Conservation (phyloP, 805 yeast genomes). For the Wickerhamomyces tratensis region DNA sequence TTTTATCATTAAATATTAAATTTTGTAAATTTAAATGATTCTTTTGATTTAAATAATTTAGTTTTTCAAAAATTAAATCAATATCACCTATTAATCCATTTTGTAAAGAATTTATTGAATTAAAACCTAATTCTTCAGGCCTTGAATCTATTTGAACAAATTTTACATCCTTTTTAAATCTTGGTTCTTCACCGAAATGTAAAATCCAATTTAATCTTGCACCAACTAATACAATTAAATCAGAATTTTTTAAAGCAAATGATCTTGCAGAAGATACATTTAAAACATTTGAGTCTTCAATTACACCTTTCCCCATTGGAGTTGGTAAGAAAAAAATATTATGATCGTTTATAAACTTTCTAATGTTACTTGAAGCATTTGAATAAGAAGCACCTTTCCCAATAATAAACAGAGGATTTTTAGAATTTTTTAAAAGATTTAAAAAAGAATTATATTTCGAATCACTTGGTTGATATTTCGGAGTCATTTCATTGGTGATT, state of each 20-base stretch:
- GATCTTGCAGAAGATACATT: slow-evolving; percentile 61
- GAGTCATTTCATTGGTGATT: slow-evolving; percentile 8
- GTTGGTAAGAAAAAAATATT: slow-evolving; percentile 56
- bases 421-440: slow-evolving; percentile 21
- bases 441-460: slow-evolving; percentile 26
- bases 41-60: slow-evolving; percentile 18
- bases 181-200: slow-evolving; percentile 54
- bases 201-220: slow-evolving; percentile 69
- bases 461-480: slow-evolving; percentile 27
- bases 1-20: too few relatives aligned
- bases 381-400: slow-evolving; percentile 60
- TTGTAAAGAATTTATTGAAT: slow-evolving; percentile 22
- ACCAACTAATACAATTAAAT: slow-evolving; percentile 50
- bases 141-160: slow-evolving; percentile 49
- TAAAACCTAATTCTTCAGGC: slow-evolving; percentile 43
- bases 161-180: slow-evolving; percentile 33
- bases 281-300: slow-evolving; percentile 35
- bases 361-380: slow-evolving; percentile 28
- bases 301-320: slow-evolving; percentile 72
- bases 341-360: slow-evolving; percentile 31
- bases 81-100: slow-evolving; percentile 52
- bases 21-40: slow-evolving; percentile 12
- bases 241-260: slow-evolving; percentile 44
- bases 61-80: slow-evolving; percentile 26
- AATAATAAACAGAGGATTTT: slow-evolving; percentile 43